A percentile compares a stretch with the other conserved stretches of the same genome.
Conservation (phyloP, 1,284 basidiomycete genomes). For the Tetrapyrgos nigripes region DNA sequence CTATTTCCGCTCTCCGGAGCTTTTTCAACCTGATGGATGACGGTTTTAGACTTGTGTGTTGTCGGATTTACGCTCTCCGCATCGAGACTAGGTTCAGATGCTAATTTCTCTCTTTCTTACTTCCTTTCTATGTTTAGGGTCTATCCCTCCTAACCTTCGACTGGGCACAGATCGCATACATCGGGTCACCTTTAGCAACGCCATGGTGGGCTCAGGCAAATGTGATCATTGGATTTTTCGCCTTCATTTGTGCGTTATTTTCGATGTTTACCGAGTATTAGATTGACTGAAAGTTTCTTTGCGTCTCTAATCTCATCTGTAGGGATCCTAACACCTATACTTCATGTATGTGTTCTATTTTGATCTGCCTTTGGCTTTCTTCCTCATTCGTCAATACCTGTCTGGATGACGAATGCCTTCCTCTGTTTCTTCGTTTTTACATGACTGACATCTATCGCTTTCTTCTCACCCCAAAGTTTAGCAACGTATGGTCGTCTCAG, state of each 20-base stretch:
- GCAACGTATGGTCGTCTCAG: conserved; percentile 67
- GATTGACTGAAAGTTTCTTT: conserved; percentile 7
- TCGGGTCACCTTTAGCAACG: conserved; percentile 58
- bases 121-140: conserved; percentile 42
- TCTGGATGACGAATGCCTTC: no score
- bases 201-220: conserved; percentile 81
- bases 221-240: conserved; percentile 75
- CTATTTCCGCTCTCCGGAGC: background rate
- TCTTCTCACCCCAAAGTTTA: conserved; percentile 51
- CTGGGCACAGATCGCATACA: conserved; percentile 64
- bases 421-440: background rate
- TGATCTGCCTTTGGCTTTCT: background rate
- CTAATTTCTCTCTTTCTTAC: conserved; percentile 17
- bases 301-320: background rate
- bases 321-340: conserved; percentile 73
- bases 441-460: background rate
- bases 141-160: conserved; percentile 56
- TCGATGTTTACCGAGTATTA: background rate
- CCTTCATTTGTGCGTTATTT: conserved; percentile 61
- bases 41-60: no score
- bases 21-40: no score
- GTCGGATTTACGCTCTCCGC: no score
- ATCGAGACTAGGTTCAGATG: no score
- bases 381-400: background rate
- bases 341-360: conserved; percentile 48